Evolutionary conservation across 2,329 filamentous ascomycete genomes (phyloP).

Genomic region (Aciculosporium take): DNA sequence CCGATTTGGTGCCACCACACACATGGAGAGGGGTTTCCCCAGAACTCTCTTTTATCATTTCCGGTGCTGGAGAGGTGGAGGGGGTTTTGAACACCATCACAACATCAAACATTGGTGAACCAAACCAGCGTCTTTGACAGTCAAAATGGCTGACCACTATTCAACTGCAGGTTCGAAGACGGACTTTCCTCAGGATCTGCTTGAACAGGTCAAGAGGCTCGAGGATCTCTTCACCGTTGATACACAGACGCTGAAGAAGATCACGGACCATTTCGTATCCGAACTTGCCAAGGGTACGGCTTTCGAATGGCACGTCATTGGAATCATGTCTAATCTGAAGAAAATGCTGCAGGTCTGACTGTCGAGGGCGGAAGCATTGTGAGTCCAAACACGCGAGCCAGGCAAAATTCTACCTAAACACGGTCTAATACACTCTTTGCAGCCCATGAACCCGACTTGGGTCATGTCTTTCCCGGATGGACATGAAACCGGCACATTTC

Average conservation of each 20-base stretch:
- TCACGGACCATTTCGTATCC: constrained; percentile 76
- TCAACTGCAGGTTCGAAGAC: constrained; percentile 60
- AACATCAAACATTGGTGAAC: neutral
- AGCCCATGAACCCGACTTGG: constrained; percentile 98
- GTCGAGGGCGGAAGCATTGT: constrained; percentile 89
- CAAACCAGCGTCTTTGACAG: neutral
- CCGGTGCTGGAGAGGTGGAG: neutral
- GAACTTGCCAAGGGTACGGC: constrained; percentile 72
- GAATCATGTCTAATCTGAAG: constrained; percentile 6
- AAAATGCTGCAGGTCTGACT: constrained; percentile 46
- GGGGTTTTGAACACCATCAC: neutral
- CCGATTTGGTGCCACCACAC: neutral
- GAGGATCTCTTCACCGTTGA: constrained; percentile 76
- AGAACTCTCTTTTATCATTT: neutral
- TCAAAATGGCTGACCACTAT: constrained; percentile 8
- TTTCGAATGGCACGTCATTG: neutral
- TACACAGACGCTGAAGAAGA: constrained; percentile 67
- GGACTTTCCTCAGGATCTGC: constrained; percentile 75
- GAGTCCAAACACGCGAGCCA: constrained; percentile 25
- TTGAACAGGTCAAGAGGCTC: constrained; percentile 64
- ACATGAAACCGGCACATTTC: constrained; percentile 71
- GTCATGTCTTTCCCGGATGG: constrained; percentile 82
- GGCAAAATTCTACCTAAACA: neutral
- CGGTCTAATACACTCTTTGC: constrained; percentile 10
- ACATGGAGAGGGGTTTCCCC: neutral